Evolutionary conservation across 2,329 filamentous ascomycete genomes (phyloP), one percentile per base, ranked within the genome.

Genomic region (Diaporthe citriasiana): DNA sequence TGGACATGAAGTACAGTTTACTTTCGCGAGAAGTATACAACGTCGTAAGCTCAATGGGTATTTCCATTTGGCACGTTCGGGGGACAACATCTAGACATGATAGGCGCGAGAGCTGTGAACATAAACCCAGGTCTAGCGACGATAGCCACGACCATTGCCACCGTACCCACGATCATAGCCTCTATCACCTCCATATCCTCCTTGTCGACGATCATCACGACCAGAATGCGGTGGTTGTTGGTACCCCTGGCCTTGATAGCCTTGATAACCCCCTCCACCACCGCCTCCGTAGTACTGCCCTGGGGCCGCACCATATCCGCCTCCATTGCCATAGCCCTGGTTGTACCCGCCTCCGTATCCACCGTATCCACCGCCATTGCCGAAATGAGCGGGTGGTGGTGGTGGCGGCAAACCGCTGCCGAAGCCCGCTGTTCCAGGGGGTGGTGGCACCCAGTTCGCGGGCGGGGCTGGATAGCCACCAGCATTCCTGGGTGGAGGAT

Each of bases 381-480:
- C 76, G 17, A 70, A 71, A 50, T 80, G 77, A n/a, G 80, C 81
- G 9, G 82, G 81, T 4, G 86, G 85, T n/a, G 86, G 86, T 30
- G 87, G 86, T 4, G 87, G 87, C 17, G 85, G 86, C 22, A 82
- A 78, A 22, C 84, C 84, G 33, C 80, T 78, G 4, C 83, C 85
- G 76, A 87, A 88, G 1, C 83, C 83, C 22, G 82, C 80, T 59
- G 82, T 79, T 8, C 86, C 85, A 47, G 86, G 86, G 19, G 86
- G 84, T 9, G 86, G 86, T 13, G 86, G 86, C 25, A 82, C 80
- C 83, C 84, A 86, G 3, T 79, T 78, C 33, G 81, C 79, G 25
- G 78, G 79, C 22, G 80, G 78, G 7, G 76, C 77, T 15, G 77
- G 75, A 50, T 81, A 79, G 27, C 74, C 74, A 50, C 74, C 74